phyloP scores from a whole-genome alignment of 345 rosid species.

The Litchi chinensis region DNA sequence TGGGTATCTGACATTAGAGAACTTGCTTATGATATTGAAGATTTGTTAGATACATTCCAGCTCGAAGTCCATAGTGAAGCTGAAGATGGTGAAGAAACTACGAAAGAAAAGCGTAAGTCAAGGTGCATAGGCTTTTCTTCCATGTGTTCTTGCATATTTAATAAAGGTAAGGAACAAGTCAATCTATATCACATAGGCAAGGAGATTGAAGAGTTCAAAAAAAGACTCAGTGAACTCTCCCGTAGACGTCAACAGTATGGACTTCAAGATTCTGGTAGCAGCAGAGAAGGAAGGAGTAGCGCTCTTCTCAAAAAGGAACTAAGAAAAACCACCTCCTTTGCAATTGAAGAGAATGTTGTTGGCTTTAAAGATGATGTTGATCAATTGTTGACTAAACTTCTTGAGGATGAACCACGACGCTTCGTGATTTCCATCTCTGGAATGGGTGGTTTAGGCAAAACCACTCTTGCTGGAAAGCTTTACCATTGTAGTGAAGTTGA shows the following conservation, averaged over 20 bases:
- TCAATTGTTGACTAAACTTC: no score
- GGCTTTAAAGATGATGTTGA: no score
- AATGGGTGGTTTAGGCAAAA: conserved; percentile 25
- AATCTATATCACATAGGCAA: no score
- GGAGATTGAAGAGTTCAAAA: neutral
- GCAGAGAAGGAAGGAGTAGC: neutral
- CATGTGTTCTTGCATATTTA: no score
- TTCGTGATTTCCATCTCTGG: no score
- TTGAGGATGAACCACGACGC: no score
- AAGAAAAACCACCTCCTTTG: conserved; percentile 25
- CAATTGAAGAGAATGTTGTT: no score
- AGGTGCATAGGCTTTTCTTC: no score
- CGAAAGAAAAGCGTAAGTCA: no score
- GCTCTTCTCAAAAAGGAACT: conserved; percentile 4
- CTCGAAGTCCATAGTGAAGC: neutral
- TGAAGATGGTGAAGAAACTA: no score
- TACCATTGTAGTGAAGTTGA: conserved; percentile 17
- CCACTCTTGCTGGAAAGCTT: conserved; percentile 29
- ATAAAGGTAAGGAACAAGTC: no score
- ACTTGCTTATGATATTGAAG: conserved; percentile 41
- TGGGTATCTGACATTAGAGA: conserved; percentile 38
- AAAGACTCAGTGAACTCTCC: neutral
- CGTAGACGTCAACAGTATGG: conserved; percentile 12
- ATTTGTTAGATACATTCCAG: conserved; percentile 29
- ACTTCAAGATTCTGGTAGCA: conserved; percentile 12